Percentiles rank a stretch among this genome's conserved stretches.
phyloP scores from a whole-genome alignment of 2,329 filamentous ascomycete species.

The Ceratocystis lukuohia region DNA sequence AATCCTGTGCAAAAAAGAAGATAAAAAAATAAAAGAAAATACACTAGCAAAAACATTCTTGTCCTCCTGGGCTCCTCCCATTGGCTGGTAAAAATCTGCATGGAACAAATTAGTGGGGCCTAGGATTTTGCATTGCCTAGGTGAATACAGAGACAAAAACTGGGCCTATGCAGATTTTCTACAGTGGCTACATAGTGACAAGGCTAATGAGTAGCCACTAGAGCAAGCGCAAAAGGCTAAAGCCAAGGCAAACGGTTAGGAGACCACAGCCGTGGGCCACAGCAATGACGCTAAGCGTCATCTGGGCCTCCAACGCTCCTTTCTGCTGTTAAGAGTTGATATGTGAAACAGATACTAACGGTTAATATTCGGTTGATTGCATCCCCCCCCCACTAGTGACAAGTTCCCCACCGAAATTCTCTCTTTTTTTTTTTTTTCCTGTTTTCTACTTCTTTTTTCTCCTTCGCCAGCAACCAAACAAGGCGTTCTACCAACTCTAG shows the following conservation, averaged over 20 bases:
- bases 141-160: background rate
- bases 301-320: background rate
- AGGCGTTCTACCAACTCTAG: background rate
- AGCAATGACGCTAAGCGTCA: background rate
- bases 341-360: background rate
- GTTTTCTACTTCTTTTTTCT: background rate
- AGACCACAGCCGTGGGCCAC: too few relatives aligned
- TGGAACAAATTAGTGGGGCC: background rate
- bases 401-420: background rate
- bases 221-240: background rate
- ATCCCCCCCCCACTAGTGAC: background rate
- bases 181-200: background rate
- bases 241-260: too few relatives aligned
- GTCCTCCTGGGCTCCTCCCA: background rate
- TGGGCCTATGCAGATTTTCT: background rate
- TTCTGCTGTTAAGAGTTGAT: background rate
- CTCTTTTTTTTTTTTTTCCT: conserved; percentile 3
- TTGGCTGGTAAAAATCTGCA: background rate
- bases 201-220: background rate
- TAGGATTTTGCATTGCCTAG: background rate
- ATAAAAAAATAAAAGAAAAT: background rate
- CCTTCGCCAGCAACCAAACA: background rate
- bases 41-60: too few relatives aligned
- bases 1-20: background rate
- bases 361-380: background rate